Base-by-base conservation (phyloP, 2,329 filamentous ascomycete genomes). In the Ceratocystis destructans region DNA sequence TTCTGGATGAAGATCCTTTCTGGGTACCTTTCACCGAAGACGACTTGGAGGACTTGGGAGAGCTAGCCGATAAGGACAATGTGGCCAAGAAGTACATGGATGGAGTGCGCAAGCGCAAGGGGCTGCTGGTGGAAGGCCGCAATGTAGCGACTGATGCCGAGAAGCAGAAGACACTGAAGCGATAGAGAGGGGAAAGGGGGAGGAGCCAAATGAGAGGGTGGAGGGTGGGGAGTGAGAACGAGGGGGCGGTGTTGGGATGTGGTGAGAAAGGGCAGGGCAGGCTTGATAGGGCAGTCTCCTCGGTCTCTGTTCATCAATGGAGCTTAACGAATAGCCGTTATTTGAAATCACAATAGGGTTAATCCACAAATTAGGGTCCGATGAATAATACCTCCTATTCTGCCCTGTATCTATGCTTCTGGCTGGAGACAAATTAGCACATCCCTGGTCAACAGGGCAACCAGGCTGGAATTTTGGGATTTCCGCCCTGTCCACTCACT, bases 21-120 rank as follows among this genome's bases (percentile, higher is more conserved):
- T 99, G 94, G 94, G 91, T 96, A 61, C 94, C 94, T 1, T 91
- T 90, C 70, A 97, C 93, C 0, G 94, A 97, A 73, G 94, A 97
- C 74, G 90, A 99, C 73, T 77, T 99, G 64, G 94, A 99, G 80
- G 94, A 99, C 79, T 77, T 99, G 68, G 94, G 94, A 31, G 93
- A 97, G 79, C 79, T 93, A 74, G 94, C 90, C 3, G 94, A 99
- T 77, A 84, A 84, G 73, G 94, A 97, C 80, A 97, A 96, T 76
- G 89, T 97, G 63, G 94, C 94, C 28, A 96, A 95, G 83, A 79
- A 89, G 73, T 97, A 97, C 79, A 92, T 99, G 83, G 94, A 99
- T 77, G 80, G 83, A 46, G 93, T 99, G 50, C 80, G 94, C 72
- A 82, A 80, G 73, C 82, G 91, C 75, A 99, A 99, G 83, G 94